Base-by-base conservation (phyloP, 2,329 filamentous ascomycete species). In the Epicoccum sorghinum region DNA sequence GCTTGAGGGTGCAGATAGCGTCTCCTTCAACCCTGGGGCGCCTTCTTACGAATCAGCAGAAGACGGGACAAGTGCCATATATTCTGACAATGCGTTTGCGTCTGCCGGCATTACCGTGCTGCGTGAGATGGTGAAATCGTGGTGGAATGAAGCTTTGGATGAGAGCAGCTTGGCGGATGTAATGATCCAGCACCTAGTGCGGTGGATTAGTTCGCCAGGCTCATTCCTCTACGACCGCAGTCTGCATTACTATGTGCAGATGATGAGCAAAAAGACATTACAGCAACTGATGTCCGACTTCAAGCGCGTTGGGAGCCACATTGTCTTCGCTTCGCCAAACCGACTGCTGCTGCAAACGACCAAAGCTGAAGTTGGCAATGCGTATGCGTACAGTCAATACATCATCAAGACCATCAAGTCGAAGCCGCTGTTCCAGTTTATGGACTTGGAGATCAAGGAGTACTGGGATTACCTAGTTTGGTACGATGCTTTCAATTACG, bases 401-500 rank as follows among this genome's bases (percentile, higher is more conserved):
- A 96, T 99, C 58, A 83, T 99, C 68, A 97, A 97, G 78, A 96
- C 93, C 0, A 97, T 99, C 78, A 93, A 96, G 75, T 87, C 87
- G 52, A 97, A 97, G 69, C 92, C 95, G 0, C 83, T 97, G 0
- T 99, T 99, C 77, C 91, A 97, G 74, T 99, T 99, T 71, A 87
- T 99, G 59, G 95, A 99, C 67, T 82, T 99, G 3, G 91, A 97
- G 66, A 95, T 99, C 75, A 96, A 93, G 64, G 95, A 99, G 72
- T 99, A 97, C 75, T 99, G 95, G 95, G 95, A 99, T 74, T 98
- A 97, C 68, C 86, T 99, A 0, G 87, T 97, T 4, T 99, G 95
- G 95, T 98, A 98, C 64, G 95, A 99, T 65, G 91, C 97, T 75
- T 97, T 93, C 81, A 99, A 99, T 79, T 98, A 98, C 68, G 96